Base-by-base conservation (phyloP, 805 yeast species). In the Barnettozyma populi region DNA sequence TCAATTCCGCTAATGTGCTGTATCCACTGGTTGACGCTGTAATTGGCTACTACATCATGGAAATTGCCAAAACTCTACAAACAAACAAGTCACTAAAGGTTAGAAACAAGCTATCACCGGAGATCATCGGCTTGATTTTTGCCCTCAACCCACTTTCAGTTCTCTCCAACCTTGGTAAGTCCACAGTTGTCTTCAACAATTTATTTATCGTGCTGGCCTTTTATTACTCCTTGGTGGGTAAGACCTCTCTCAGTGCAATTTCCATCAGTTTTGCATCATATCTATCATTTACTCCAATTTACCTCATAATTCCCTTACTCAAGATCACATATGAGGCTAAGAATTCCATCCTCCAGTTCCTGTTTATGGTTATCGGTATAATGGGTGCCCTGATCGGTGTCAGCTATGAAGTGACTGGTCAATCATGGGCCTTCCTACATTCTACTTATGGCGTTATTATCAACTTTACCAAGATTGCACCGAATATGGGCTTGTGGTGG, bases 401-500 rank as follows among this genome's bases (percentile, higher is more conserved):
- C 4, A 77, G 80, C 54, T 74, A 66, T 55, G 56, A 64, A 10
- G 37, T 73, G 9, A 65, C 73, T 18, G 67, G 65, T 35, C 64
- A 72, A 10, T 56, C 55, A 29, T 69, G 73, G 67, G 62, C 67
- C 46, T 80, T 81, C 58, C 41, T 86, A n/a, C 48, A 58, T 31
- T 67, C 78, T 9, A 74, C 78, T 36, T 88, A 84, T 59, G 81
- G 84, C 14, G 72, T 79, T 4, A 66, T 77, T 6, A 60, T 88
- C 6, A 69, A 71, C 21, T 83, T 87, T 57, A 74, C 74, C 35
- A 90, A 88, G 53, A 79, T 90, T 51, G 74, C 82, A 5, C 99
- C 99, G 24, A 94, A 94, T 66, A 65, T 94, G 54, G 99, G 99
- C 0, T 71, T 94, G 19, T 94, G 99, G 99, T 94, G 99, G 99